Base-by-base conservation (phyloP, 2,329 filamentous ascomycete genomes). In the Huntiella moniliformis region DNA sequence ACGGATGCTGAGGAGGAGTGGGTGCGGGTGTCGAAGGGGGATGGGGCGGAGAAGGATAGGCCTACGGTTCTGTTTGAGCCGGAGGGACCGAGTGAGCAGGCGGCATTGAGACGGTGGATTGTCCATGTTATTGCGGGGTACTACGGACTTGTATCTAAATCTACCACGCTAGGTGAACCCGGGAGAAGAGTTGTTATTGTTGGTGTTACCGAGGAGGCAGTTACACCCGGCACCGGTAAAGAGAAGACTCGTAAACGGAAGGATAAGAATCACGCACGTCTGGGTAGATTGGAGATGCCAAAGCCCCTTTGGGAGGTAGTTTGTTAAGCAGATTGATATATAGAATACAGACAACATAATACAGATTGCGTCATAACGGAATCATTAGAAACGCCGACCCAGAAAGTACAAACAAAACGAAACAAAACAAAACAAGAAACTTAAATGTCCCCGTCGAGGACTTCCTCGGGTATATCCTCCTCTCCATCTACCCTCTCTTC, bases 21-120 rank as follows among this genome's bases (percentile, higher is more conserved):
- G 5, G 38, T 73, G 8, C 12, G 15, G 5, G 38, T 17, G 11
- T 15, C 10, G 4, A 12, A 39, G 52, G 62, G 61, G 28, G 85
- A 92, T 51, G 86, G 94, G 51, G 85, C 94, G 63, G 85, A 95
- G 53, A 86, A 95, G 8, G 95, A 95, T 59, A 77, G 92, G 46
- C 60, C 63, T n/a, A 71, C 70, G 10, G 64, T 93, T 64, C 71
- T 96, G 6, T 86, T 93, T 59, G 83, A 95, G 60, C 79, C 77
- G 39, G 65, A 79, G 32, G 81, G 77, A 12, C 77, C 81, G 47
- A 85, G 87, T 55, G 76, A 78, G 50, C 73, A 76, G 5, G 82
- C 82, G 42, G 74, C 79, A 3, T 95, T 94, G 65, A 86, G 83
- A 79, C 82, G 88, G 52, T 96, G 87, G 82, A 73, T 96, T 45